These are phyloP conservation scores for Conringia planisiliqua DNA, from an alignment of 345 rosid species.

Conservation along the genomic window DNA sequence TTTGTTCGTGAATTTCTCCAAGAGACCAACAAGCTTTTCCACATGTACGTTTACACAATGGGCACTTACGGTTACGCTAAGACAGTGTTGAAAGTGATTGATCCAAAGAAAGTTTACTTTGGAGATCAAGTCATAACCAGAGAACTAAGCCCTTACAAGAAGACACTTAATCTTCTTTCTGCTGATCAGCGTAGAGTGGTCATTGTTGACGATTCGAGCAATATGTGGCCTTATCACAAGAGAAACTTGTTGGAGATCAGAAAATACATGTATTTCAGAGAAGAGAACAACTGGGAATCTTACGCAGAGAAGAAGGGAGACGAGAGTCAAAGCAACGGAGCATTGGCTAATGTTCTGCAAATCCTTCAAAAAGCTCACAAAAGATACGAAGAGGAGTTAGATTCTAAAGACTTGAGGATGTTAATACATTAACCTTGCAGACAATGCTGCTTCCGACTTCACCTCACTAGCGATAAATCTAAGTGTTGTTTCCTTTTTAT, in stretches of 20 bases:
- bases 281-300: not conserved
- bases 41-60: constrained; percentile 20
- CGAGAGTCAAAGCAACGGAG: not conserved
- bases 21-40: constrained; percentile 19
- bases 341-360: not conserved
- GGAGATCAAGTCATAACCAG: constrained; percentile 6
- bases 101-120: constrained; percentile 1
- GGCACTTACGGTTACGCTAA: not conserved
- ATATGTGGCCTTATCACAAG: constrained; percentile 9
- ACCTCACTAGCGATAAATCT: not conserved
- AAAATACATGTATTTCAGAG: not conserved
- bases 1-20: not conserved
- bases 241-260: constrained; percentile 11
- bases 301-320: constrained; percentile 20
- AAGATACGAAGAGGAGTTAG: not conserved
- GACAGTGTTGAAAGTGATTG: constrained; percentile 4
- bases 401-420: not conserved
- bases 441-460: not conserved
- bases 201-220: constrained; percentile 10
- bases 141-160: not conserved
- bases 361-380: not conserved
- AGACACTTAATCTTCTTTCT: not conserved
- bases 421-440: not conserved
- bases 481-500: not conserved
- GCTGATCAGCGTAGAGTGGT: constrained; percentile 14